Conservation (phyloP, 2,329 filamentous ascomycete species). For the Kalmusia sp. region DNA sequence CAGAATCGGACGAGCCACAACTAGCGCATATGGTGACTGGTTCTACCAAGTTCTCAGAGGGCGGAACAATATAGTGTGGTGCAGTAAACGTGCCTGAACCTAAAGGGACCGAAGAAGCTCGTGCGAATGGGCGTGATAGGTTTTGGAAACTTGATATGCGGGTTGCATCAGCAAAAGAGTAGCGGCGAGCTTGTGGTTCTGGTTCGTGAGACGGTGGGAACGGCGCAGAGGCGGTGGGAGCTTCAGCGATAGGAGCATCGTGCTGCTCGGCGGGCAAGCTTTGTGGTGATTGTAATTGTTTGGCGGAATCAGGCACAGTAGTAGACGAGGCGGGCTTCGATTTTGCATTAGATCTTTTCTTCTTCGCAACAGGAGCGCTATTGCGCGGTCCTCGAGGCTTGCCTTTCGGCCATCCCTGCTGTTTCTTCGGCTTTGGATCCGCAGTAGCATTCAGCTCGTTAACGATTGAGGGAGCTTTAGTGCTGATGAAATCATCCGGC, state of each 20-base stretch:
- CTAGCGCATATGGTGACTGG: slow-evolving; percentile 60
- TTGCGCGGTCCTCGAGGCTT: slow-evolving; percentile 51
- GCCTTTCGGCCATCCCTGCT: slow-evolving; percentile 55
- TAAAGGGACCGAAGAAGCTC: slow-evolving; percentile 43
- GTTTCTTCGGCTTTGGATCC: slow-evolving; percentile 43
- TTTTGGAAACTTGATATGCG: slow-evolving; percentile 1
- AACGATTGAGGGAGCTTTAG: slow-evolving; percentile 17
- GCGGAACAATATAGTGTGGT: slow-evolving; percentile 15
- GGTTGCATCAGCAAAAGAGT: slow-evolving; percentile 36
- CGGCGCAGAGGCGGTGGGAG: slow-evolving; percentile 9
- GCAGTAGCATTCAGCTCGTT: slow-evolving; percentile 23
- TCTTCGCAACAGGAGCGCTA: slow-evolving; percentile 45
- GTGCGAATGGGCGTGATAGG: slow-evolving; percentile 14
- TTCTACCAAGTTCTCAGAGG: slow-evolving; percentile 19
- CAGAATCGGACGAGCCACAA: slow-evolving; percentile 63
- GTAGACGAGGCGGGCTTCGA: slow-evolving; percentile 32
- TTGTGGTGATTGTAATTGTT: slow-evolving; percentile 44
- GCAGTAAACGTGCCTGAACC: slow-evolving; percentile 21
- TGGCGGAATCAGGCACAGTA: slow-evolving; percentile 21
- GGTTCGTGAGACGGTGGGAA: slow-evolving; percentile 17
- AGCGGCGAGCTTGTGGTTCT: slow-evolving; percentile 30
- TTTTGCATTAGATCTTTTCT: slow-evolving; percentile 48
- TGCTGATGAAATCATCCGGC: slow-evolving; percentile 39
- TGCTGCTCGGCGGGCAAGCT: slow-evolving; percentile 37
- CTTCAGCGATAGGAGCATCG: slow-evolving; percentile 12